Evolutionary conservation across 306 rosid genomes (phyloP), one percentile per base, ranked within the genome.

Genomic region (Cucurbita maxima): DNA sequence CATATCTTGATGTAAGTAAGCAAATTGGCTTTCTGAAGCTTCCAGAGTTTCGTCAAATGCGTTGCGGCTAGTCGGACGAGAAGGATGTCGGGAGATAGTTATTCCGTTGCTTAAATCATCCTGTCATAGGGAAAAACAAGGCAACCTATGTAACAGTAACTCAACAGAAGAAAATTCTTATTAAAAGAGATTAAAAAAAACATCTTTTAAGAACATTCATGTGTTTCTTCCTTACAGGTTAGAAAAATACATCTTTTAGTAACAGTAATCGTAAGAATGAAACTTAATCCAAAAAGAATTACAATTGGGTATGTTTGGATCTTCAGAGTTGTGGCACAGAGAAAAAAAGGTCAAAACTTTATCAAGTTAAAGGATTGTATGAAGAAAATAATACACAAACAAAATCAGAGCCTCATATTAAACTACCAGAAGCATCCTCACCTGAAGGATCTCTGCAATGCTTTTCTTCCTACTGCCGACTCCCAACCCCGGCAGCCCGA

Each of bases 31-130:
- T 64, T 94, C 97, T 47, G 90, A 87, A 52, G 80, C 58, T 72
- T 90, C 96, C 69, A 78, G 83, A 80, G 87, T 82, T 40, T 90
- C 97, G 30, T 88, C 93, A 79, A 89, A 89, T 9, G 99, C 91
- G 82, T 89, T 94, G 34, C 88, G 87, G 45, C 97, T 94, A 71
- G 92, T 77, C 10, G 99, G 96, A 72, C 96, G 96, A 85, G 99
- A 94, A 20, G 90, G 89, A 76, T 79, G 81, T 52, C 97, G 84
- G 3, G 84, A 50, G 63, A 82, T 75, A 59, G 86, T 19, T 12
- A 76, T 72, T 64, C 76, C 72, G 18, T 71, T 79, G 44, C 61
- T 73, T 15, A 82, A 38, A 77, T 82, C 88, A 84, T 79, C 86
- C 88, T 84, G 82, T 48, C 54, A 70, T 34, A 25, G 16, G 38